Conservation (phyloP, 768 basidiomycete species). For the Suillus tomentosus region DNA sequence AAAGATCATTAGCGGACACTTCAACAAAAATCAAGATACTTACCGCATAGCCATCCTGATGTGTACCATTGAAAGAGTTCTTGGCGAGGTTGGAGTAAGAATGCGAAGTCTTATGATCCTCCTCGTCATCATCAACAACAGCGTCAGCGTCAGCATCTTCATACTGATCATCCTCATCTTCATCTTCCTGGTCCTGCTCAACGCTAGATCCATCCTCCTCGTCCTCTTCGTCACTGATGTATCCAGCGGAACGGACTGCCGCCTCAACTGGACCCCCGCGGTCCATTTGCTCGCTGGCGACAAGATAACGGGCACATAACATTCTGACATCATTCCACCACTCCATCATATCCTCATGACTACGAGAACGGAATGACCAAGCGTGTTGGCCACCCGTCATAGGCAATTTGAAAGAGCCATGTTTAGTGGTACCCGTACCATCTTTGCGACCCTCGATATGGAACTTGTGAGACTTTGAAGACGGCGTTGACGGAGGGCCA, state of each 20-base stretch:
- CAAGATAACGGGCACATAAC: conserved; percentile 91
- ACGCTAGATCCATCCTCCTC: conserved; percentile 61
- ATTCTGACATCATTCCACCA: conserved; percentile 99
- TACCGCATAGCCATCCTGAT: conserved; percentile 64
- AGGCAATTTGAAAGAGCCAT: conserved; percentile 50
- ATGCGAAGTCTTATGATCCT: conserved; percentile 52
- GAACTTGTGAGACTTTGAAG: conserved; percentile 88
- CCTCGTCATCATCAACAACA: conserved; percentile 42
- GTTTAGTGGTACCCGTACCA: conserved; percentile 66
- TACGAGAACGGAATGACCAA: conserved; percentile 88
- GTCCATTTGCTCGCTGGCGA: conserved; percentile 92
- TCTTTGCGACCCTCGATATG: conserved; percentile 93
- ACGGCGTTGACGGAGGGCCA: conserved; percentile 77
- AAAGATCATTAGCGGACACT: conserved; percentile 15
- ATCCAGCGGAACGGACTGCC: conserved; percentile 88
- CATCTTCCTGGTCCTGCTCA: conserved; percentile 45
- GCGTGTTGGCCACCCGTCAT: conserved; percentile 54
- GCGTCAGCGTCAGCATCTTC: conserved; percentile 40
- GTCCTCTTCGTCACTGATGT: conserved; percentile 77
- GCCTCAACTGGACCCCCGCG: conserved; percentile 90
- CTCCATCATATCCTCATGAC: conserved; percentile 98
- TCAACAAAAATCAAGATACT: conserved; percentile 29
- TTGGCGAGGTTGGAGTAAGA: conserved; percentile 57
- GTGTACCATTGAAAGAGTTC: conserved; percentile 42
- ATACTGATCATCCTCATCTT: conserved; percentile 49